A percentile compares a stretch with the other conserved stretches of the same genome.
These are phyloP conservation scores for Sicyos baderoa DNA, from an alignment of 306 rosid genomes.

Conservation along the genomic window DNA sequence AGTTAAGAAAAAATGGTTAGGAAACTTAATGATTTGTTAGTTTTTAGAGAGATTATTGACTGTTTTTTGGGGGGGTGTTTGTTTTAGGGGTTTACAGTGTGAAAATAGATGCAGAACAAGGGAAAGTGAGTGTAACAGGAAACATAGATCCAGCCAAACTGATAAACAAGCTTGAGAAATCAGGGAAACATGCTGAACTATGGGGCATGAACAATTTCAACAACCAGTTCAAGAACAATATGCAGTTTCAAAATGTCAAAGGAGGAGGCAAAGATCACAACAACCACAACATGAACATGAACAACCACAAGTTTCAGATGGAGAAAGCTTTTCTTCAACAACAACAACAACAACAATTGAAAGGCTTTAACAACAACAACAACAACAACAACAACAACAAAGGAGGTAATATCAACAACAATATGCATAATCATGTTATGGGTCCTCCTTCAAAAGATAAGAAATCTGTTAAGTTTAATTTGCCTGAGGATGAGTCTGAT, in stretches of 20 bases:
- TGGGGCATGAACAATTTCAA: conserved; percentile 47
- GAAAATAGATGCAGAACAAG: conserved; percentile 44
- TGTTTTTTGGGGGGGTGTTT: conserved; percentile 4
- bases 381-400: conserved; percentile 27
- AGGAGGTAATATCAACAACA: conserved; percentile 13
- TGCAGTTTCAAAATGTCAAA: conserved; percentile 8
- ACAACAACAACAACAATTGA: conserved; percentile 34
- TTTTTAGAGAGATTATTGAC: not conserved
- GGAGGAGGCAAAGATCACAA: conserved; percentile 27
- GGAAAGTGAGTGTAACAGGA: conserved; percentile 51
- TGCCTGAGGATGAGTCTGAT: conserved; percentile 50
- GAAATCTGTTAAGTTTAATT: conserved; percentile 63
- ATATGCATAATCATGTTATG: conserved; percentile 19
- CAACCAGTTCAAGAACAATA: conserved; percentile 1
- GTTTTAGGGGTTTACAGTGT: conserved; percentile 41
- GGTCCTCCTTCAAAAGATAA: conserved; percentile 35
- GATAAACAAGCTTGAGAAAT: conserved; percentile 44
- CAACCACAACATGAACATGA: not conserved
- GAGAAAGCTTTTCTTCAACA: conserved; percentile 29
- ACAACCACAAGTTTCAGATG: conserved; percentile 13
- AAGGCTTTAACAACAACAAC: conserved; percentile 37
- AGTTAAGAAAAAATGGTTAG: no score
- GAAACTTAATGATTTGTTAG: not conserved
- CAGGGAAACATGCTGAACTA: conserved; percentile 57
- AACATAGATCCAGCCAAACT: conserved; percentile 50